Base-by-base conservation (phyloP, 805 yeast species). In the Candida yuanshanica region DNA sequence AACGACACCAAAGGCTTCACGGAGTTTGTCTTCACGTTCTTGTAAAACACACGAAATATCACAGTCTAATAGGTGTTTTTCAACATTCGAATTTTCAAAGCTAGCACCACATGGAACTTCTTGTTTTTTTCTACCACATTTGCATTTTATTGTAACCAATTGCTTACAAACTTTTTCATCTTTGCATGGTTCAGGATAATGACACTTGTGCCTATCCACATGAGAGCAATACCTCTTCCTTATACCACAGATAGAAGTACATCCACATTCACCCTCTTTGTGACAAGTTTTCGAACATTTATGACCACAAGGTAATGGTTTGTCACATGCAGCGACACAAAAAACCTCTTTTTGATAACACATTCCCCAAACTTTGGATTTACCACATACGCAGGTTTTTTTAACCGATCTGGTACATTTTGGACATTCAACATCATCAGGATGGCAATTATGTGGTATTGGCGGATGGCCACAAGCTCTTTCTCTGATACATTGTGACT, bases 381-480 rank as follows among this genome's bases (percentile, higher is more conserved):
- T 66, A 3, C 84, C 85, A 67, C 93, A 84, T 48, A 72, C 69
- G 57, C 95, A 84, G 18, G 47, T 49, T 48, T 75, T 79, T 22
- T 68, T 64, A 2, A 80, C 81, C 7, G 76, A 52, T 21, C 65
- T 66, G 0, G 95, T 84, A 61, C 96, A 89, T 45, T 77, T 78
- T 0, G 95, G 95, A 60, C 97, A 89, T 3, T 62, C 53, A 7
- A 64, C 68, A 33, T 68, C 68, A 46, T 76, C 79, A n/a, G 66
- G 73, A 58, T 89, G 97, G 58, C 97, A 89, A 25, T 68, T 62
- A 57, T 89, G 97, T 25, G 72, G 69, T 56, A 79, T 83, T 17
- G 72, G 75, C 8, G 68, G 60, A 59, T 87, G 96, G 0, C 91
- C 95, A 69, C 96, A 87, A 0, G 59, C 49, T 25, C 67, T 68